phyloP scores from a whole-genome alignment of 2,329 filamentous ascomycete species.

The Leptographium lundbergii region DNA sequence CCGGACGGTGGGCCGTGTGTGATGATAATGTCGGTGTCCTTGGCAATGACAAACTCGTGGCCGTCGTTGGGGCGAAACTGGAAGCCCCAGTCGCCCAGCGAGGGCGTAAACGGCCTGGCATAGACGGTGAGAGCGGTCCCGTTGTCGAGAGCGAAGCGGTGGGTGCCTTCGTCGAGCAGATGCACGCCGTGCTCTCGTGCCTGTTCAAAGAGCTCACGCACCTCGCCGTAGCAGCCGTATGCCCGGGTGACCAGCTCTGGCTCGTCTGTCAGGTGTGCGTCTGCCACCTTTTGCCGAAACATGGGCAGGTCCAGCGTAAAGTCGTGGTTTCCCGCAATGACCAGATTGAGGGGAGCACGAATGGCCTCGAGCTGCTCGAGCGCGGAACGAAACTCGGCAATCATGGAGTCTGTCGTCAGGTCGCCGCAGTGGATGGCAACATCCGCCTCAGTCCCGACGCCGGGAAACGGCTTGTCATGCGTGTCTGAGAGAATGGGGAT shows the following conservation, averaged over 20 bases:
- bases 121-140: constrained; percentile 36
- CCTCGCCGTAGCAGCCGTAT: constrained; percentile 28
- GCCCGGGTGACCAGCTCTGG: constrained; percentile 14
- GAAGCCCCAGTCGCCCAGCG: constrained; percentile 32
- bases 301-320: constrained; percentile 22
- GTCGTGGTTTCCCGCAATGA: constrained; percentile 45
- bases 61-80: constrained; percentile 27
- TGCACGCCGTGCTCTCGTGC: constrained; percentile 25
- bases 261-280: constrained; percentile 6
- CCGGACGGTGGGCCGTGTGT: constrained; percentile 43
- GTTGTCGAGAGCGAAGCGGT: constrained; percentile 34
- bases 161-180: constrained; percentile 37
- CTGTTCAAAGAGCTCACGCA: constrained; percentile 24
- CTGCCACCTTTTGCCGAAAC: constrained; percentile 17
- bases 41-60: constrained; percentile 25
- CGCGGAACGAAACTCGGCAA: constrained; percentile 26
- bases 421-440: constrained; percentile 41
- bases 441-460: constrained; percentile 20
- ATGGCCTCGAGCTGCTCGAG: constrained; percentile 28
- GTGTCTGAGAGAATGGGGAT: constrained; percentile 34
- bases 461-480: constrained; percentile 17
- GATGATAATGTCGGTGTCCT: constrained; percentile 31
- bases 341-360: constrained; percentile 37
- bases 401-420: constrained; percentile 28
- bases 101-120: constrained; percentile 40